Percentiles rank a stretch among this genome's conserved stretches.
Conservation (phyloP, 306 rosid species). For the Vigna reflexopilosa region DNA sequence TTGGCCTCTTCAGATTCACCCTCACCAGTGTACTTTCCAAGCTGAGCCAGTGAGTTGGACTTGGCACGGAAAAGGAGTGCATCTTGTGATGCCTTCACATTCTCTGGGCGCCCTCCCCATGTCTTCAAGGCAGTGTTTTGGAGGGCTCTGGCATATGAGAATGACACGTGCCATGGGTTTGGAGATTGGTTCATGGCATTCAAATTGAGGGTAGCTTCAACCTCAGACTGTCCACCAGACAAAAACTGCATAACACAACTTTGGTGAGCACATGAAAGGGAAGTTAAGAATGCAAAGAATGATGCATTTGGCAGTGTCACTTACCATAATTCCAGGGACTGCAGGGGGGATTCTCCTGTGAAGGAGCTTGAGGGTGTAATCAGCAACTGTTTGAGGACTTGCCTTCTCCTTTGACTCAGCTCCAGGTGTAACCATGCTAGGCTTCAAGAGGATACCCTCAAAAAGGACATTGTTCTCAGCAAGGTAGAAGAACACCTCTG, state of each 20-base stretch:
- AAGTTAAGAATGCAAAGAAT: background rate
- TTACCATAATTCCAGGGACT: slow-evolving; percentile 94
- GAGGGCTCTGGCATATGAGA: slow-evolving; percentile 93
- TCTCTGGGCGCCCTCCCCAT: slow-evolving; percentile 89
- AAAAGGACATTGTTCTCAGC: slow-evolving; percentile 83
- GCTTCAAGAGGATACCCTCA: slow-evolving; percentile 93
- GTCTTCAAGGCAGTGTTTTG: slow-evolving; percentile 85
- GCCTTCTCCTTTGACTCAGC: slow-evolving; percentile 81
- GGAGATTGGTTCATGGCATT: slow-evolving; percentile 77
- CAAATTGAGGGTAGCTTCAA: slow-evolving; percentile 89
- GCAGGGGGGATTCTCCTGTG: slow-evolving; percentile 81
- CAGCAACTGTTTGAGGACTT: slow-evolving; percentile 70
- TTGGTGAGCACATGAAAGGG: slow-evolving; percentile 33
- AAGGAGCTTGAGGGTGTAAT: slow-evolving; percentile 86
- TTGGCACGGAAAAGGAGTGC: slow-evolving; percentile 77
- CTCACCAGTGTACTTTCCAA: slow-evolving; percentile 89
- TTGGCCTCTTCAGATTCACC: slow-evolving; percentile 92
- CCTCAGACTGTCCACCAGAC: slow-evolving; percentile 96
- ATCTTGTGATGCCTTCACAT: slow-evolving; percentile 79
- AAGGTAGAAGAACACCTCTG: slow-evolving; percentile 92
- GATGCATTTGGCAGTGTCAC: slow-evolving; percentile 27
- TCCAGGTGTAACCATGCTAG: slow-evolving; percentile 97
- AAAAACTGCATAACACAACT: slow-evolving; percentile 61
- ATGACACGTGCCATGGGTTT: slow-evolving; percentile 94
- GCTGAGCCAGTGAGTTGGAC: slow-evolving; percentile 90